Base-by-base conservation (phyloP, 176 grass and related monocot species). In the Secale cereale region DNA sequence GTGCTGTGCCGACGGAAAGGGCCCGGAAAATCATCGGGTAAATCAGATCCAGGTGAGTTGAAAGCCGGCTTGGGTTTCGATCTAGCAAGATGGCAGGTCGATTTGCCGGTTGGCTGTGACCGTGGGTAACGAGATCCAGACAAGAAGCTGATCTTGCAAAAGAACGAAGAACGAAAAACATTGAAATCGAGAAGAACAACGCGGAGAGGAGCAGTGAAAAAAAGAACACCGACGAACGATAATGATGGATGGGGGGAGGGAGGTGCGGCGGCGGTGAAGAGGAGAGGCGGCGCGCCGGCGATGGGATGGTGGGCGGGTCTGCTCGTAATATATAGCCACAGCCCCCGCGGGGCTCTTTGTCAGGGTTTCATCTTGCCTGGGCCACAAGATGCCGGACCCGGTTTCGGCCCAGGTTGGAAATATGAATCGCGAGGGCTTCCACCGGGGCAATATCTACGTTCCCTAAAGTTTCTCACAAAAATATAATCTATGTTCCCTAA, bases 11-110 rank as follows among this genome's bases (percentile, higher is more conserved):
- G 91, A 27, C 70, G 32, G 50, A 74, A 94, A 94, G 92, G 86
- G 83, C 86, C 86, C 89, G 82, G 71, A 94, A 89, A 91, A 94
- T 94, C 92, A 94, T 46, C 23, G 3, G 22, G 16, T 17, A 20
- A 50, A 76, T 91, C 92, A 94, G 89, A 91, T 94, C 92, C 89
- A 91, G 83, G 86, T 88, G 92, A 89, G 92, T 94, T 91, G 77
- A 84, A 82, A 75, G 77, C 80, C 84, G 89, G 57, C 81, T 66
- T 29, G 35, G 12, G 30, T 16, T 54, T 82, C 15, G 7, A 78
- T 94, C 64, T 94, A 29, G 92, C 89, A 89, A 91, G 89, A 89
- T 87, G 81, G 79, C 79, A 84, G 81, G 39, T 74, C 23, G 30
- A 78, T 63, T 68, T 91, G 76, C 89, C 70, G 57, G 72, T 78